These are phyloP conservation scores for Pseudogymnoascus sp. DNA, from an alignment of 2,329 filamentous ascomycete species.

Conservation along the genomic window DNA sequence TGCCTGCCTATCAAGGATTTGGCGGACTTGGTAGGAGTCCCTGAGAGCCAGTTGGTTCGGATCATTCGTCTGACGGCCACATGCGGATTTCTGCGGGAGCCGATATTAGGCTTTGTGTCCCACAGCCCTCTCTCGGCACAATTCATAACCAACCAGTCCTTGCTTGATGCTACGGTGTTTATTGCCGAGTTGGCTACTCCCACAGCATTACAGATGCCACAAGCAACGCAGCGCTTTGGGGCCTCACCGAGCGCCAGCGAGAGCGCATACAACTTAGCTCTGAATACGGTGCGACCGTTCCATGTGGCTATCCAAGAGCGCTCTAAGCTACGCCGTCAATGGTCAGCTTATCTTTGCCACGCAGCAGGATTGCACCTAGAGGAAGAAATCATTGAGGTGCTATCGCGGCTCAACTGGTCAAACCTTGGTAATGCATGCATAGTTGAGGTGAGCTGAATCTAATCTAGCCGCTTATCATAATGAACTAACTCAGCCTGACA, in stretches of 20 bases:
- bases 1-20: slow-evolving; percentile 34
- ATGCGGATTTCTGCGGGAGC: slow-evolving; percentile 32
- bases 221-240: slow-evolving; percentile 19
- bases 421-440: slow-evolving; percentile 23
- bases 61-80: slow-evolving; percentile 31
- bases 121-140: slow-evolving; percentile 34
- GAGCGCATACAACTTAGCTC: slow-evolving; percentile 18
- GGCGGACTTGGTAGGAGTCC: slow-evolving; percentile 34
- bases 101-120: slow-evolving; percentile 27
- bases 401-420: slow-evolving; percentile 25
- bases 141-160: slow-evolving; percentile 30
- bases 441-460: slow-evolving; percentile 21
- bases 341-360: slow-evolving; percentile 26
- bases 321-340: slow-evolving; percentile 28
- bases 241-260: slow-evolving; percentile 10
- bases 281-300: slow-evolving; percentile 18
- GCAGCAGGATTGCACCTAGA: slow-evolving; percentile 17
- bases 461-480: too few species aligned
- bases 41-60: slow-evolving; percentile 32
- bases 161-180: slow-evolving; percentile 35
- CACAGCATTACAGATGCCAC: slow-evolving; percentile 30
- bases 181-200: slow-evolving; percentile 31
- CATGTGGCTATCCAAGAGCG: slow-evolving; percentile 17
- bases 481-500: neutral
- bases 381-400: slow-evolving; percentile 21